These are phyloP conservation scores for Geranium rotundifolium DNA, from an alignment of 345 rosid genomes.

Conservation along the genomic window DNA sequence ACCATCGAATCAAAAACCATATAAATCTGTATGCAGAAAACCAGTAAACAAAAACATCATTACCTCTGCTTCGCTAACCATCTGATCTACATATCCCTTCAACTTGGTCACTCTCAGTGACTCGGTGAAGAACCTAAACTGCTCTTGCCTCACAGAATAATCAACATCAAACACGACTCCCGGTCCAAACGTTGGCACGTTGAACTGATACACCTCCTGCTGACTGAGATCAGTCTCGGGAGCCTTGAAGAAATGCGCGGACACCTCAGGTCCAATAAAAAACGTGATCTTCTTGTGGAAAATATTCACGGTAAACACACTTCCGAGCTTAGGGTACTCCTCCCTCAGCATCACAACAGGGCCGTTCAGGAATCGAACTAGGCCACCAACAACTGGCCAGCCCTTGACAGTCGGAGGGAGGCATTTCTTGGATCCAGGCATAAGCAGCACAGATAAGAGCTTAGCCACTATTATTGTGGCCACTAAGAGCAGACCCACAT, in stretches of 20 bases:
- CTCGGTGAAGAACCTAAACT: slow-evolving; percentile 91
- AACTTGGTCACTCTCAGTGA: slow-evolving; percentile 69
- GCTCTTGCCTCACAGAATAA: slow-evolving; percentile 80
- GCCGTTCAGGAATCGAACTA: slow-evolving; percentile 64
- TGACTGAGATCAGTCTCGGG: slow-evolving; percentile 79
- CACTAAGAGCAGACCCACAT: slow-evolving; percentile 41
- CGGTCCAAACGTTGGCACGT: slow-evolving; percentile 93
- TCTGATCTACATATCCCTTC: slow-evolving; percentile 91
- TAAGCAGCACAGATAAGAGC: slow-evolving; percentile 49
- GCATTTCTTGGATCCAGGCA: slow-evolving; percentile 51
- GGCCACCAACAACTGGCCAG: slow-evolving; percentile 65
- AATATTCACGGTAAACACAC: slow-evolving; percentile 72
- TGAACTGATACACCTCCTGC: slow-evolving; percentile 94
- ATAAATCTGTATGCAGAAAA: background rate
- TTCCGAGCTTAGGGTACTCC: slow-evolving; percentile 80
- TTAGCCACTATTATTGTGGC: slow-evolving; percentile 68
- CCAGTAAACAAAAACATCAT: background rate
- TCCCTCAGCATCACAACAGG: slow-evolving; percentile 74
- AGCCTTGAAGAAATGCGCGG: slow-evolving; percentile 94
- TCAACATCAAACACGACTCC: slow-evolving; percentile 96
- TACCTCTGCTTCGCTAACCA: slow-evolving; percentile 91
- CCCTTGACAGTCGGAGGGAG: slow-evolving; percentile 61
- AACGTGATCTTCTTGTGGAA: slow-evolving; percentile 76
- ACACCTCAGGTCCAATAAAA: slow-evolving; percentile 93
- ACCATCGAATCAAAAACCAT: background rate